These are phyloP conservation scores for Anthostomella pinea DNA, from an alignment of 2,329 filamentous ascomycete species.

Conservation along the genomic window DNA sequence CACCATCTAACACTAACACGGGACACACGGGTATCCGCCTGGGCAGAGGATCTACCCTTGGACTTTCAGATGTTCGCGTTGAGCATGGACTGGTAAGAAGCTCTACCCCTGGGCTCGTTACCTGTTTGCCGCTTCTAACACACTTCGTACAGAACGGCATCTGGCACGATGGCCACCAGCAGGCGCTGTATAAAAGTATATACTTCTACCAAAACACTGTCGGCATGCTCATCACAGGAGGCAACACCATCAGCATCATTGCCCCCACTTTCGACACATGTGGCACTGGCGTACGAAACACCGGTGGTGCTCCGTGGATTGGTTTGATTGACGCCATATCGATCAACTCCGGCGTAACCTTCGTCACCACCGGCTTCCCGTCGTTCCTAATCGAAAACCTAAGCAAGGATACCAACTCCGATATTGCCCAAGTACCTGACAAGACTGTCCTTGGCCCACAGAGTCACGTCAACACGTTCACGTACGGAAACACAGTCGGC, in stretches of 20 bases:
- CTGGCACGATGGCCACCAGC: constrained; percentile 42
- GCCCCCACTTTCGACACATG: constrained; percentile 40
- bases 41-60: constrained; percentile 40
- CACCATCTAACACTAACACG: constrained; percentile 31
- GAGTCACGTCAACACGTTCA: constrained; percentile 38
- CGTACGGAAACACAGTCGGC: constrained; percentile 42
- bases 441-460: constrained; percentile 30
- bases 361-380: constrained; percentile 36
- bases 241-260: constrained; percentile 39
- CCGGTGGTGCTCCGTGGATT: constrained; percentile 38
- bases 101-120: too few relatives aligned
- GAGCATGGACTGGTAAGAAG: constrained; percentile 36
- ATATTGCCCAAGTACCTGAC: constrained; percentile 33
- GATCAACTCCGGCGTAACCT: constrained; percentile 40
- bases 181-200: constrained; percentile 42
- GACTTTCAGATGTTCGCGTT: constrained; percentile 39
- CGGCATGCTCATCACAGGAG: constrained; percentile 37
- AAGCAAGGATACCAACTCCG: constrained; percentile 37
- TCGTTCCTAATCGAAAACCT: constrained; percentile 45
- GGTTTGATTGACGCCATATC: constrained; percentile 40
- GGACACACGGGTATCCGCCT: constrained; percentile 42
- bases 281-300: constrained; percentile 36
- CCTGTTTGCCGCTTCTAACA: constrained; percentile 6
- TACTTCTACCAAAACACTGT: constrained; percentile 42
- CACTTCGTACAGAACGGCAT: constrained; percentile 37